A percentile compares a stretch with the other conserved stretches of the same genome.
Evolutionary conservation across 1,284 basidiomycete species (phyloP).

Genomic region (Boletus calvinii): DNA sequence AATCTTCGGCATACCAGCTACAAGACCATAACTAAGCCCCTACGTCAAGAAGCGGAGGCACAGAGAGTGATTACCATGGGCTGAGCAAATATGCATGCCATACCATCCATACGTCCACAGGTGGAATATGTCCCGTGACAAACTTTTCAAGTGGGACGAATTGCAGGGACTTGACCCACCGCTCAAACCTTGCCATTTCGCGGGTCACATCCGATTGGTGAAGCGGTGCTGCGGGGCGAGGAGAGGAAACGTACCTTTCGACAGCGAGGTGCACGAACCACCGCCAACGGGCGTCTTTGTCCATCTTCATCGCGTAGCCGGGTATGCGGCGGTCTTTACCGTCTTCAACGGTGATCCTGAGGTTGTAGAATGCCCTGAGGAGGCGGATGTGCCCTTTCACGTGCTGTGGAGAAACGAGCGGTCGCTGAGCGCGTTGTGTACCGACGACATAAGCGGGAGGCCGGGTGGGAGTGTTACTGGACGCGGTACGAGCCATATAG

Average conservation of each 20-base stretch:
- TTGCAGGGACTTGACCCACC: slow-evolving; percentile 32
- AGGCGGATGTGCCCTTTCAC: slow-evolving; percentile 34
- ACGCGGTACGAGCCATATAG: slow-evolving; percentile 5
- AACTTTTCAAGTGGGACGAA: slow-evolving; percentile 30
- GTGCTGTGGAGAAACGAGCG: slow-evolving; percentile 26
- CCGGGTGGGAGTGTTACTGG: background rate
- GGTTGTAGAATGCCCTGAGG: slow-evolving; percentile 29
- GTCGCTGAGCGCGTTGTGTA: slow-evolving; percentile 10
- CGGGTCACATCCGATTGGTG: too few relatives aligned
- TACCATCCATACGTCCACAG: slow-evolving; percentile 47
- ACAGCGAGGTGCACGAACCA: slow-evolving; percentile 34
- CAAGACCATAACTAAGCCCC: background rate
- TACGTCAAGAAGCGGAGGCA: background rate
- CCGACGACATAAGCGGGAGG: slow-evolving; percentile 20
- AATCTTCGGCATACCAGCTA: slow-evolving; percentile 43
- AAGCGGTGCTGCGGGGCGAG: background rate
- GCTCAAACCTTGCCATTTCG: slow-evolving; percentile 33
- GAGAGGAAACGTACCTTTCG: slow-evolving; percentile 24
- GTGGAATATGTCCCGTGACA: slow-evolving; percentile 34
- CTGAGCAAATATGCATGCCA: slow-evolving; percentile 48
- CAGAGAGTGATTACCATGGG: slow-evolving; percentile 30
- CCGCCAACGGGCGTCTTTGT: slow-evolving; percentile 28
- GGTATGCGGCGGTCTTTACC: slow-evolving; percentile 30
- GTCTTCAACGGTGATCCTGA: slow-evolving; percentile 27
- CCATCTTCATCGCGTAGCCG: slow-evolving; percentile 24